phyloP scores from a whole-genome alignment of 441 rosid genomes.

The Syzygium syzygioides region DNA sequence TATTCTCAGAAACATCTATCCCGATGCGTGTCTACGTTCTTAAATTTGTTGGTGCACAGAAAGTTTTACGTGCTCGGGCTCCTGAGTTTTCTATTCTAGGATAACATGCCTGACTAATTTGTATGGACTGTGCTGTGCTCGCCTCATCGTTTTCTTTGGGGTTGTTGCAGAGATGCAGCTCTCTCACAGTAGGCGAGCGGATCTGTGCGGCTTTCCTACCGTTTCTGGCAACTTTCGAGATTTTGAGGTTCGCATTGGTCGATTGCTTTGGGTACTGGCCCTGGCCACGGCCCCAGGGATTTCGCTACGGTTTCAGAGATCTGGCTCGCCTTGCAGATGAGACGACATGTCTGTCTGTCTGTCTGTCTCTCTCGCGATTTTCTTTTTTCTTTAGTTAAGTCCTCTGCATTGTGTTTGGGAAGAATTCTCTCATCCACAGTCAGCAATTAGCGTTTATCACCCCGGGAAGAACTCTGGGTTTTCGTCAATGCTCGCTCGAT shows the following conservation, averaged over 20 bases:
- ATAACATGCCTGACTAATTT: too few species aligned
- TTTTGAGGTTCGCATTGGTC: slow-evolving; percentile 23
- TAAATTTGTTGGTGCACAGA: too few species aligned
- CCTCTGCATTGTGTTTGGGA: background rate
- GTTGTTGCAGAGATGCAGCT: slow-evolving; percentile 27
- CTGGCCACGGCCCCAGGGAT: background rate
- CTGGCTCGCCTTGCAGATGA: slow-evolving; percentile 49
- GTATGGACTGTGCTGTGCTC: too few species aligned
- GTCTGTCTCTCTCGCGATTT: background rate
- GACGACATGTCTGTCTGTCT: slow-evolving; percentile 35
- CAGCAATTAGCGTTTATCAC: background rate
- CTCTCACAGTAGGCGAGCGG: slow-evolving; percentile 52
- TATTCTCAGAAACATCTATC: too few species aligned
- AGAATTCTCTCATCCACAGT: background rate
- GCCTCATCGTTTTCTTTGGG: too few species aligned
- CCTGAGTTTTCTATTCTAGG: too few species aligned
- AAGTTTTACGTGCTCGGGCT: too few species aligned
- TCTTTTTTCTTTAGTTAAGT: background rate
- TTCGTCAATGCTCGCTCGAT: background rate
- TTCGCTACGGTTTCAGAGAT: slow-evolving; percentile 14
- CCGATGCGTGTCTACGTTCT: too few species aligned
- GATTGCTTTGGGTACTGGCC: slow-evolving; percentile 40
- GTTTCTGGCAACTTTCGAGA: slow-evolving; percentile 37
- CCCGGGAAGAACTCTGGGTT: background rate
- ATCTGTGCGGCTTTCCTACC: slow-evolving; percentile 60